Percentiles rank a stretch among this genome's conserved stretches.
Evolutionary conservation across 306 rosid species (phyloP).

Genomic region (Ochetophila trinervis): DNA sequence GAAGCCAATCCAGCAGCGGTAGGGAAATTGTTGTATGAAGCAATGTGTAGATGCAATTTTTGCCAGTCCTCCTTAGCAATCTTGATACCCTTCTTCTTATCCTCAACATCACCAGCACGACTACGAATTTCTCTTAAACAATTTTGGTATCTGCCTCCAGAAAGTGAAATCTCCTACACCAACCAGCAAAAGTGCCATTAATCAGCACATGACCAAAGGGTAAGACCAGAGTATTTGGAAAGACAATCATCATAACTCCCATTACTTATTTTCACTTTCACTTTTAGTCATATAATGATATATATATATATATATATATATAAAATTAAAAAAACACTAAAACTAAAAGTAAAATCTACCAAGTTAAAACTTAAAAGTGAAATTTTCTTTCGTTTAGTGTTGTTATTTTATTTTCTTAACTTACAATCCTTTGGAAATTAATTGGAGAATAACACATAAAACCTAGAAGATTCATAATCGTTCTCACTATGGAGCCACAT

Average conservation of each 20-base stretch:
- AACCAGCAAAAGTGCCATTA: constrained; percentile 44
- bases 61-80: constrained; percentile 78
- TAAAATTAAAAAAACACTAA: no score
- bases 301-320: no score
- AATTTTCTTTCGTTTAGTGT: not conserved
- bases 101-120: constrained; percentile 79
- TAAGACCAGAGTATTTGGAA: not conserved
- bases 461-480: not conserved
- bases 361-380: no score
- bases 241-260: no score
- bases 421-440: not conserved
- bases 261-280: not conserved
- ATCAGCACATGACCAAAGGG: constrained; percentile 31
- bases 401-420: not conserved
- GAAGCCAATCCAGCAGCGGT: constrained; percentile 99
- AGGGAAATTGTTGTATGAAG: constrained; percentile 93
- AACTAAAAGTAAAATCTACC: no score
- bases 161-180: constrained; percentile 90
- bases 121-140: constrained; percentile 87
- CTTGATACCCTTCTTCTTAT: constrained; percentile 67
- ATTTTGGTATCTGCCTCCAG: constrained; percentile 85
- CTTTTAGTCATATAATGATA: not conserved
- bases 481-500: not conserved
- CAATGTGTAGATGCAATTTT: constrained; percentile 72
- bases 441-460: not conserved